phyloP scores from a whole-genome alignment of 306 rosid genomes.

The Vicia faba region DNA sequence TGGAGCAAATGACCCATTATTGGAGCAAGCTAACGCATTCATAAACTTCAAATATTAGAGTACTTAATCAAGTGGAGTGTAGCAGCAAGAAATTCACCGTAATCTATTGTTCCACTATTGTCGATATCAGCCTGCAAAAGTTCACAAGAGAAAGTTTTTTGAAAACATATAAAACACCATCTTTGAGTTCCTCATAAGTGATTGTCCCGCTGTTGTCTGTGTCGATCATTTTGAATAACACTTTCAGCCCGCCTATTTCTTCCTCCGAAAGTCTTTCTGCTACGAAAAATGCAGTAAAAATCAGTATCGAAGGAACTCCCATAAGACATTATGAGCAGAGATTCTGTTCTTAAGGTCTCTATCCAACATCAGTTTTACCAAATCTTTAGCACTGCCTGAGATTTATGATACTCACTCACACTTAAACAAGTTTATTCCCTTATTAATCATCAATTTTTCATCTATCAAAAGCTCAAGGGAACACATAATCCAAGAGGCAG shows the following conservation, averaged over 20 bases:
- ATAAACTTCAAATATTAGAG: no score
- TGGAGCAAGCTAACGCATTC: no score
- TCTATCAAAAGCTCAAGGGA: no score
- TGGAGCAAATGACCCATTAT: no score
- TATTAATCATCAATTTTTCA: no score
- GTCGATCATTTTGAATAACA: constrained; percentile 86
- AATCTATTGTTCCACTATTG: constrained; percentile 83
- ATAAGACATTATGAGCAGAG: constrained; percentile 85
- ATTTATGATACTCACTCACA: no score
- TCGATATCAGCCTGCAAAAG: constrained; percentile 82
- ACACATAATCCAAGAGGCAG: no score
- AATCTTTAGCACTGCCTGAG: constrained; percentile 80
- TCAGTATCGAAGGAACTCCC: constrained; percentile 54
- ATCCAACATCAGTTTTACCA: constrained; percentile 68
- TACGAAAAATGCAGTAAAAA: constrained; percentile 44
- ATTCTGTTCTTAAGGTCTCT: constrained; percentile 74
- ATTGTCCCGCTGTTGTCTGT: constrained; percentile 80
- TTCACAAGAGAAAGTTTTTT: constrained; percentile 22
- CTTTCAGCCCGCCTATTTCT: constrained; percentile 91
- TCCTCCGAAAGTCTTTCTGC: constrained; percentile 92
- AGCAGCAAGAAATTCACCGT: constrained; percentile 92
- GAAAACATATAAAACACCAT: constrained; percentile 32
- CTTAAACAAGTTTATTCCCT: no score
- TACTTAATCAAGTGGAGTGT: constrained; percentile 86
- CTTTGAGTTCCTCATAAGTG: constrained; percentile 88